Evolutionary conservation across 345 rosid genomes (phyloP).

Genomic region (Melaleuca quinquenervia): DNA sequence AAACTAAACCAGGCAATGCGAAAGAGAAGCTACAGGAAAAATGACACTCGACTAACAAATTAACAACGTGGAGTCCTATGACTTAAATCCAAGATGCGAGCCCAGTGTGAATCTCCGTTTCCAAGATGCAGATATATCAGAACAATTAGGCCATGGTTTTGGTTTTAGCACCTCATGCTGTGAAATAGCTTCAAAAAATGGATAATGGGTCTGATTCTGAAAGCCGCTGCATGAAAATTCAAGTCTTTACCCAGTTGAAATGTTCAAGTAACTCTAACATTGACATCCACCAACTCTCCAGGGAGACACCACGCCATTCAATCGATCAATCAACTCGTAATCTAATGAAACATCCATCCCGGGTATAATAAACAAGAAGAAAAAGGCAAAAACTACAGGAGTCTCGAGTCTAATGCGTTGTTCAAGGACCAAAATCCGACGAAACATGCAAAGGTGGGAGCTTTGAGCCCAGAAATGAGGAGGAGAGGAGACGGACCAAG

Average conservation of each 20-base stretch:
- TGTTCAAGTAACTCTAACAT: neutral
- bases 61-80: neutral
- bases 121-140: neutral
- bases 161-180: neutral
- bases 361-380: neutral
- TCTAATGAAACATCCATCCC: neutral
- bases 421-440: neutral
- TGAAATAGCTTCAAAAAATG: neutral
- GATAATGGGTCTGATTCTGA: neutral
- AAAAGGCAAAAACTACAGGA: no score
- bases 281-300: neutral
- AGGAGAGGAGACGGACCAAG: conserved; percentile 41
- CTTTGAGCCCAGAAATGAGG: neutral
- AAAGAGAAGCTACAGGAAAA: neutral
- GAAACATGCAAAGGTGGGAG: neutral
- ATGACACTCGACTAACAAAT: neutral
- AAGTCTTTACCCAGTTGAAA: neutral
- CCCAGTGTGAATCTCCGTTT: neutral
- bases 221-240: neutral
- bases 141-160: neutral
- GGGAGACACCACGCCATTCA: neutral
- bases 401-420: neutral
- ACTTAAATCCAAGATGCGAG: neutral
- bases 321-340: neutral
- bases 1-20: neutral